Base-by-base conservation (phyloP, 1,284 basidiomycete species). In the Cutaneotrichosporon mucoides region DNA sequence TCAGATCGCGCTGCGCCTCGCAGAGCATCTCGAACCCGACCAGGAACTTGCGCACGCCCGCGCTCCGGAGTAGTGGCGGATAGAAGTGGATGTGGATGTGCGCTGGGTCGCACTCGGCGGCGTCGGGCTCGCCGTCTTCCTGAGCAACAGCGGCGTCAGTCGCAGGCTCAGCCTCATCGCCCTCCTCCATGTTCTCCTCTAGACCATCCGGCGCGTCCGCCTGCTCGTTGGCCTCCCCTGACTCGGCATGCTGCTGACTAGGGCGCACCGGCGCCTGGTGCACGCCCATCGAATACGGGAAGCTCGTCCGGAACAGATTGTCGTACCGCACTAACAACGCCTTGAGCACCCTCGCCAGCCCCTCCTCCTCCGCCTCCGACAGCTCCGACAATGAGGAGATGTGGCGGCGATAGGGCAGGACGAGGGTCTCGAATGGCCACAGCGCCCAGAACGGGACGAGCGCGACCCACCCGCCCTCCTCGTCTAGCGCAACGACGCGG, bases 251-350 rank as follows among this genome's bases (percentile, higher is more conserved):
- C n/a, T n/a, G n/a, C n/a, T n/a, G n/a, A n/a, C n/a, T n/a, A n/a
- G n/a, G n/a, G n/a, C n/a, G n/a, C n/a, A n/a, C n/a, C n/a, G n/a
- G 89, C 4, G 84, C 83, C 76, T 90, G 94, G 76, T 89, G 92
- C 48, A 97, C 83, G 44, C 92, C 93, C 92, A 97, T 95, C n/a
- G 90, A 93, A 75, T 97, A 97, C 0, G 93, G 88, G 78, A 97
- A 97, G 0, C 90, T 89, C 72, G 89, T 89, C 10, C 79, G 81
- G 77, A 91, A 90, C 35, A 94, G 79, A 72, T 93, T 92, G 75
- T 94, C 92, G 70, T 92, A 93, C 60, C 86, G 84, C 58, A 85
- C 84, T 4, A 90, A 88, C 42, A 92, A 73, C 15, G 79, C 78
- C 34, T 84, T 86, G 37, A 89, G 74, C 12, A 88, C 83, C 43